Conservation (phyloP, 2,329 filamentous ascomycete genomes). For the Pyrenophora graminea region DNA sequence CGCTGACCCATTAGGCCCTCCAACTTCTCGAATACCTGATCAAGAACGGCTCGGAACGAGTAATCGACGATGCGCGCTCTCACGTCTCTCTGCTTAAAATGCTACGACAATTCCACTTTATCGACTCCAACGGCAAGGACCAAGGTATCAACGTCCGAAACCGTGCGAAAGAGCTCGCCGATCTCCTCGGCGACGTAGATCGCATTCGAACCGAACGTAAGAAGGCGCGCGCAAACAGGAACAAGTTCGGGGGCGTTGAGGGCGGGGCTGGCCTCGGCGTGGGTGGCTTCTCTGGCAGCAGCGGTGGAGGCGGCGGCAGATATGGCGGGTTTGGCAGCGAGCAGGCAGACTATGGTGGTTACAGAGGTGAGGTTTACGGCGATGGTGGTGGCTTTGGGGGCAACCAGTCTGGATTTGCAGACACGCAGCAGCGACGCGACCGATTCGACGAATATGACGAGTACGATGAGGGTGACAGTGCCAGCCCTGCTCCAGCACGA, state of each 20-base stretch:
- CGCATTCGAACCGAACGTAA: conserved; percentile 76
- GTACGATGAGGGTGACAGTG: conserved; percentile 75
- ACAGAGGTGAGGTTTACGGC: conserved; percentile 81
- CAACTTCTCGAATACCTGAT: conserved; percentile 96
- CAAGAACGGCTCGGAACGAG: conserved; percentile 96
- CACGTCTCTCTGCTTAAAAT: conserved; percentile 96
- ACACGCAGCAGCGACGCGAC: conserved; percentile 66
- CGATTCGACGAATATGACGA: conserved; percentile 98
- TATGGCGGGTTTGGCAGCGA: conserved; percentile 89
- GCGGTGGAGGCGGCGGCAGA: conserved; percentile 59
- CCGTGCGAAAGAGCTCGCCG: conserved; percentile 90
- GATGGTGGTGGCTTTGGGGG: conserved; percentile 94
- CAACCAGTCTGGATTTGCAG: conserved; percentile 67
- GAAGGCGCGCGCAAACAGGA: conserved; percentile 86
- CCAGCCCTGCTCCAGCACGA: conserved; percentile 54
- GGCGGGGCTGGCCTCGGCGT: conserved; percentile 69
- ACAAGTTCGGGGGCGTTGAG: conserved; percentile 94
- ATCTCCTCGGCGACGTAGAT: conserved; percentile 91
- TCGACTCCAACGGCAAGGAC: conserved; percentile 94
- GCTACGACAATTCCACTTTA: conserved; percentile 97
- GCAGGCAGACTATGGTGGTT: conserved; percentile 63
- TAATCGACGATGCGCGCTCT: conserved; percentile 94
- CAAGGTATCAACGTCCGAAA: conserved; percentile 98
- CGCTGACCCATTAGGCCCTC: conserved; percentile 59
- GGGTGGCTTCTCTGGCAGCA: conserved; percentile 57